Evolutionary conservation across 495 filamentous ascomycete species (phyloP), one percentile per base, ranked within the genome.

Genomic region (Astrothelium macrocarpum): DNA sequence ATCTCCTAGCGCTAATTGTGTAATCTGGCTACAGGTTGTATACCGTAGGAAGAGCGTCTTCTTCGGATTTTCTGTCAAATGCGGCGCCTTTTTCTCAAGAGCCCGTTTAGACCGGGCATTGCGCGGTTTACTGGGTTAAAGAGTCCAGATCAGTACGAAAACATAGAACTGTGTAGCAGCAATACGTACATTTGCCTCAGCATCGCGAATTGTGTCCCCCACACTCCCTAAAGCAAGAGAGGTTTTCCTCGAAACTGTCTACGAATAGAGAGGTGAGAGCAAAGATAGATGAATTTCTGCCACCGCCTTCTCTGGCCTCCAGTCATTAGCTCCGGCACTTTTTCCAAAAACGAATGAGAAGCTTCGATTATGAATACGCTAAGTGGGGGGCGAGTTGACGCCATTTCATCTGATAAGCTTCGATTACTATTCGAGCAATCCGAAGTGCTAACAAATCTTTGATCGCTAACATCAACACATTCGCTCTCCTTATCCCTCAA

Each of bases 51-150:
- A 84, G 42, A 98, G 85, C 56, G 89, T 86, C 53, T 79, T 87
- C 78, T 96, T 96, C 59, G 90, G 83, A 73, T 92, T 90, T 78
- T 98, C 94, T 74, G 86, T 78, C 60, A 82, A 75, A 74, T 96
- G 95, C n/a, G 95, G 90, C 66, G 86, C 91, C 67, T 87, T 86
- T 75, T 92, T 90, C 73, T 95, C 94, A 70, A 96, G 85, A 59
- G 88, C 89, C 62, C 94, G 87, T 81, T 93, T 95, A 45, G 90
- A 93, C 80, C 94, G 91, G 63, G 92, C 91, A 74, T 90, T 97
- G 68, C 88, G 87, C 65, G 94, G 91, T 83, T 95, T 94, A 72
- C 89, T 92, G 69, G 59, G 36, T 29, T 56, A 2, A 16, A 56
- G 7, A 28, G 7, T 31, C 53, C 31, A 68, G n/a, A 66, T 71